Evolutionary conservation across 2,329 filamentous ascomycete genomes (phyloP).

Genomic region (Hypomyces perniciosus): DNA sequence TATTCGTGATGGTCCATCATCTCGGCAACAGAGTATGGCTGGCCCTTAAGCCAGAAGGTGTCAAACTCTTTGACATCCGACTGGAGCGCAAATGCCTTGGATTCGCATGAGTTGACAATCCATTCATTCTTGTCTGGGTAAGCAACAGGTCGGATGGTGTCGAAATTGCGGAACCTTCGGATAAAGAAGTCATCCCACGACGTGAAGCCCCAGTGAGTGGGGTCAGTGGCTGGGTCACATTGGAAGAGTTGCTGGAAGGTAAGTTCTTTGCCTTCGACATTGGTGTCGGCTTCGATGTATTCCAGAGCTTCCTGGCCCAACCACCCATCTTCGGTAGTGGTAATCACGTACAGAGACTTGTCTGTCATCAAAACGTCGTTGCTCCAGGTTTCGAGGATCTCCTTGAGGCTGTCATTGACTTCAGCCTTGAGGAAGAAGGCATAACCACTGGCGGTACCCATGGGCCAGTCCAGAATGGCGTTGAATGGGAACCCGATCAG

Average conservation of each 20-base stretch:
- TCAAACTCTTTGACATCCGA: conserved; percentile 45
- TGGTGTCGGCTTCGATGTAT: conserved; percentile 16
- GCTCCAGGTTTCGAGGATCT: conserved; percentile 43
- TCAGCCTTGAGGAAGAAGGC: conserved; percentile 47
- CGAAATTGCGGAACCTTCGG: conserved; percentile 36
- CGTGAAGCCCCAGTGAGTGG: conserved; percentile 39
- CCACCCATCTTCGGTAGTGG: conserved; percentile 14
- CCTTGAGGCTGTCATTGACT: conserved; percentile 47
- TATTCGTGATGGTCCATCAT: conserved; percentile 50
- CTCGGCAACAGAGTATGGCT: conserved; percentile 55
- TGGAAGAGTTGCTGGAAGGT: conserved; percentile 17
- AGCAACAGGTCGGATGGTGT: conserved; percentile 45
- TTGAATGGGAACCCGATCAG: conserved; percentile 52
- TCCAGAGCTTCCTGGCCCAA: conserved; percentile 13
- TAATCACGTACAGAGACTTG: conserved; percentile 11
- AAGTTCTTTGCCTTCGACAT: conserved; percentile 7
- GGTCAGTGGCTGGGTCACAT: conserved; percentile 15
- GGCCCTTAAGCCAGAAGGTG: conserved; percentile 59
- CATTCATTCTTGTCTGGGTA: conserved; percentile 29
- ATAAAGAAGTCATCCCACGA: conserved; percentile 64
- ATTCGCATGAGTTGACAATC: conserved; percentile 57
- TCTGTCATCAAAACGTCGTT: conserved; percentile 22
- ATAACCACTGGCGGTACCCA: conserved; percentile 48
- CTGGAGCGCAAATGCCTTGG: conserved; percentile 44
- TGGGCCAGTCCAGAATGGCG: conserved; percentile 53